phyloP scores from a whole-genome alignment of 768 basidiomycete species.

The Inosperma sp. region DNA sequence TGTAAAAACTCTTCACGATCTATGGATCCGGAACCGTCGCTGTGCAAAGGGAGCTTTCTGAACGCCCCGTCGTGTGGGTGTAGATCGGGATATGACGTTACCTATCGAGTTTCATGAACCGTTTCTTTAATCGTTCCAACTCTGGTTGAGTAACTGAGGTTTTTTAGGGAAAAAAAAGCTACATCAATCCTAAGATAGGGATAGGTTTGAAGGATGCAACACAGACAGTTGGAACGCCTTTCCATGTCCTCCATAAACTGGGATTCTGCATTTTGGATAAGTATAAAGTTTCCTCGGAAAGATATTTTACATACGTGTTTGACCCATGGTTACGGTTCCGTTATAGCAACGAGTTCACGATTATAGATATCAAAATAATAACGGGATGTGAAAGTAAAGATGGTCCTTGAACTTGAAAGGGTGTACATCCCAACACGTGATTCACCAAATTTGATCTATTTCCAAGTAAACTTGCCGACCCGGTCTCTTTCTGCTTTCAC shows the following conservation, averaged over 20 bases:
- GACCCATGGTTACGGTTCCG: conserved; percentile 55
- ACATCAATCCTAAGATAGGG: conserved; percentile 6
- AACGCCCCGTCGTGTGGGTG: background rate
- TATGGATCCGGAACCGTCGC: conserved; percentile 96
- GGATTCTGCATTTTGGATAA: conserved; percentile 48
- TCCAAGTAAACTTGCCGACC: too few species aligned
- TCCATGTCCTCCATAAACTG: conserved; percentile 99
- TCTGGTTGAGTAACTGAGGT: conserved; percentile 86
- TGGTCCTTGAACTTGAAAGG: too few species aligned
- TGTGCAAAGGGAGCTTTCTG: conserved; percentile 26
- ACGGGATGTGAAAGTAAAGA: too few species aligned
- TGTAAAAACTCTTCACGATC: conserved; percentile 98
- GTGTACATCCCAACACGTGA: too few species aligned
- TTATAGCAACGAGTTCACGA: too few species aligned
- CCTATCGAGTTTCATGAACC: conserved; percentile 99
- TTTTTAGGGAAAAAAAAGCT: conserved; percentile 6
- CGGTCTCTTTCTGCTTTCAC: too few species aligned
- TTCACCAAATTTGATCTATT: too few species aligned
- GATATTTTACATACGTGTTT: conserved; percentile 57
- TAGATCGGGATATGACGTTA: conserved; percentile 20
- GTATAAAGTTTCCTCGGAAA: background rate
- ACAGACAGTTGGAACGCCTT: conserved; percentile 94
- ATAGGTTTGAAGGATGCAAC: background rate
- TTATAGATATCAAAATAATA: too few species aligned
- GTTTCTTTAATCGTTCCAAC: conserved; percentile 93